Evolutionary conservation across 305 asterid genomes (phyloP), one percentile per base, ranked within the genome.

Genomic region (Solanum hybrid): DNA sequence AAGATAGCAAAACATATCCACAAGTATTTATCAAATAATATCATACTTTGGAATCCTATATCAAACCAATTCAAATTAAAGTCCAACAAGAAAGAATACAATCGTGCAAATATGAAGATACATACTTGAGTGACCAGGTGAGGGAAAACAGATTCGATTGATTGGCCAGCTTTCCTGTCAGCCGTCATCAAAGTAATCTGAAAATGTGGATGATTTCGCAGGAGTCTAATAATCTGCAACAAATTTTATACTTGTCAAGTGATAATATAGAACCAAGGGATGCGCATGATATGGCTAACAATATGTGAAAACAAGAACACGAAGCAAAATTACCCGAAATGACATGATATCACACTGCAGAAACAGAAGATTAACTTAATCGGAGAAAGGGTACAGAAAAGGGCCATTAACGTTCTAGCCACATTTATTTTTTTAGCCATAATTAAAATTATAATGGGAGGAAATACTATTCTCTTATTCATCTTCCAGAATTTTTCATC

Each of bases 101-200:
- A 39, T 31, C 27, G 9, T 80, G 73, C 51, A 33, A 68, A 57
- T 89, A 57, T 88, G 37, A 81, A 51, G 51, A 81, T 36, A 33
- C 94, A 7, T 93, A 95, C 99, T 91, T 93, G 96, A 90, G 93
- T 94, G 61, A 90, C 96, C 91, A 97, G 92, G 93, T 97, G 99
- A 90, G 99, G 99, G 87, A 95, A 97, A 82, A 97, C 99, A 5
- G 98, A 95, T 93, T 93, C 98, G 38, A 97, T 95, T 26, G 99
- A 93, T 90, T 95, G 98, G 11, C 99, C 99, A 76, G 98, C 99
- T 95, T 97, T 96, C 90, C 98, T 91, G 92, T 96, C 98, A 29
- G 99, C 99, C 22, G 99, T 97, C 99, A 96, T 94, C 93, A 97
- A 90, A 31, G 98, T 94, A 88, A 95, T 96, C 86, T 90, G 92